Percentiles rank a stretch among this genome's conserved stretches.
These are phyloP conservation scores for Debaryomyces psychrophilus DNA, from an alignment of 1,139 yeast species.

Conservation along the genomic window DNA sequence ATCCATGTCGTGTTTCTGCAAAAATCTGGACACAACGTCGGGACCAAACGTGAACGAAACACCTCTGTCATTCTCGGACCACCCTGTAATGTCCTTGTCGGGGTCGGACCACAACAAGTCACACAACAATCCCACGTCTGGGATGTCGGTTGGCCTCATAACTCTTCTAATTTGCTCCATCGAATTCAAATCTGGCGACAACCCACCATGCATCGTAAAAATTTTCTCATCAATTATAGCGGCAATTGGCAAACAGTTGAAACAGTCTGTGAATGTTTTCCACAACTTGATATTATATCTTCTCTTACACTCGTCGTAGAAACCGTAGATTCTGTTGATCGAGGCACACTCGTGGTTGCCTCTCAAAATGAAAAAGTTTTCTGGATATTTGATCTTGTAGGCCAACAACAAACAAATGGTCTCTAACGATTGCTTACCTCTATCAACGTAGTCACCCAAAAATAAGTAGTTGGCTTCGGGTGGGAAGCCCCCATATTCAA, in stretches of 20 bases:
- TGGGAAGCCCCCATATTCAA: conserved; percentile 98
- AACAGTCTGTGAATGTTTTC: conserved; percentile 98
- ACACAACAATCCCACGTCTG: conserved; percentile 93
- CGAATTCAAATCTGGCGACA: conserved; percentile 92
- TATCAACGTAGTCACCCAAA: conserved; percentile 95
- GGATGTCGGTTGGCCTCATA: conserved; percentile 98
- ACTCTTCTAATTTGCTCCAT: conserved; percentile 98
- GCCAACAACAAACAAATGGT: conserved; percentile 91
- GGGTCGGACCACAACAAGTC: conserved; percentile 98
- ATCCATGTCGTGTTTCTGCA: conserved; percentile 96
- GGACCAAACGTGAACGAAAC: conserved; percentile 98
- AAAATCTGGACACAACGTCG: conserved; percentile 89
- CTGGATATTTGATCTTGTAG: conserved; percentile 96
- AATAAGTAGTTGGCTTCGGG: conserved; percentile 97
- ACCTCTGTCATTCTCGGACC: conserved; percentile 98
- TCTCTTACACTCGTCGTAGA: conserved; percentile 96
- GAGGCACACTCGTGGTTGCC: conserved; percentile 99
- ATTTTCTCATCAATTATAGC: conserved; percentile 97
- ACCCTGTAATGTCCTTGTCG: conserved; percentile 94
- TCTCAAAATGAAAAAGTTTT: conserved; percentile 90
- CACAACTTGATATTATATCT: conserved; percentile 95
- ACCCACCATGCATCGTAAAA: conserved; percentile 98
- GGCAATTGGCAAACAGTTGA: conserved; percentile 97
- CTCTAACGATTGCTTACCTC: conserved; percentile 96
- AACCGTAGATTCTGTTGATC: conserved; percentile 94